A percentile compares a stretch with the other conserved stretches of the same genome.
Evolutionary conservation across 2,329 filamentous ascomycete species (phyloP).

Genomic region (Monilinia fructigena): DNA sequence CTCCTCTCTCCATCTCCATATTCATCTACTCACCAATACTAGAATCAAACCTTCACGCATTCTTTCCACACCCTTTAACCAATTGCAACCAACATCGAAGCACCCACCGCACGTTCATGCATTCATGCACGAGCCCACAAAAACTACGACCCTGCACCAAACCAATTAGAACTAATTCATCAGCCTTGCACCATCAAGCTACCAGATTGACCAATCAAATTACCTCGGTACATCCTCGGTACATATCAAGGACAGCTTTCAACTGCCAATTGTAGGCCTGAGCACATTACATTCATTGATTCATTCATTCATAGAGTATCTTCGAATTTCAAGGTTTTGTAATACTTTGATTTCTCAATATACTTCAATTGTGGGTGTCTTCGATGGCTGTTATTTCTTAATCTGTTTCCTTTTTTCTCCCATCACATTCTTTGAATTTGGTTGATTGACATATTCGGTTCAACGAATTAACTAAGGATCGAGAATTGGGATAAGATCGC

Average conservation of each 20-base stretch:
- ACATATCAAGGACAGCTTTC: conserved; percentile 13
- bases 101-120: conserved; percentile 15
- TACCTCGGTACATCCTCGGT: neutral
- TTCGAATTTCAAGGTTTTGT: too few relatives aligned
- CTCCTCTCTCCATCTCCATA: too few relatives aligned
- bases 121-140: neutral
- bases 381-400: neutral
- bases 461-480: too few relatives aligned
- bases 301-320: neutral
- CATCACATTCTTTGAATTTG: neutral
- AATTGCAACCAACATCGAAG: too few relatives aligned
- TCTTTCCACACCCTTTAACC: too few relatives aligned
- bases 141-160: neutral
- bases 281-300: neutral
- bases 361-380: neutral
- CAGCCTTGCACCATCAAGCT: conserved; percentile 6
- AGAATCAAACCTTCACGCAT: too few relatives aligned
- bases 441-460: neutral
- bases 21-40: too few relatives aligned
- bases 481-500: too few relatives aligned
- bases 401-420: too few relatives aligned
- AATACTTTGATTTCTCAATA: too few relatives aligned
- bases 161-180: neutral
- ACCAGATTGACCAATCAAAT: neutral
- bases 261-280: conserved; percentile 14